Base-by-base conservation (phyloP, 371 early-diverging fungal species). In the Dichotomocladium elegans region DNA sequence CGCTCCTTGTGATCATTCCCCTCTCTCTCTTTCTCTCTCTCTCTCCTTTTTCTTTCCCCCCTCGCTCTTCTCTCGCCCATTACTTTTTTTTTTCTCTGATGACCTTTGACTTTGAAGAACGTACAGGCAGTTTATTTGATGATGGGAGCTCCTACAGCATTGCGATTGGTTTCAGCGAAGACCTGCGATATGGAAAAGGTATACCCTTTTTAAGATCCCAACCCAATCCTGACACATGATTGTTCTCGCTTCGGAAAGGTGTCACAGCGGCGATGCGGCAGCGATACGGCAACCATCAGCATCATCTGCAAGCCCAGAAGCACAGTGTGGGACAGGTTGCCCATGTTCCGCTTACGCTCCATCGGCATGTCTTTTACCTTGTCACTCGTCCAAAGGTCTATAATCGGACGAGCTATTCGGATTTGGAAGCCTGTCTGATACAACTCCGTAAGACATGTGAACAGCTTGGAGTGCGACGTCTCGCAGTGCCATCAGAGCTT, bases 91-190 rank as follows among this genome's bases (percentile, higher is more conserved):
- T 8, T 47, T 27, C 17, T 34, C 34, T 9, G 7, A 70, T 70
- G 71, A 66, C 71, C 12, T 70, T 66, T 58, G 71, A 70, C 31
- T 70, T 70, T 64, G 71, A 70, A 55, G 71, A 70, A 47, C 34
- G 53, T 28, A 53, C 51, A 22, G 67, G 62, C 11, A 55, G 58
- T 45, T 47, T 70, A 30, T 53, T 70, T 41, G 61, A 66, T 15
- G 53, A 41, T 7, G 46, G 45, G 21, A 45, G 60, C 6, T 47
- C 51, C 10, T 62, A 66, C 21, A 58, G 64, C n/a, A 41, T 70
- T 41, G 60, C 55, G 3, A 15, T 70, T 6, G 53, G 59, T 29
- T 47, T 66, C 14, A 66, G 62, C 34, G 66, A 70, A 51, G 71
- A 70, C 30, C 46, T 66, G 12, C 51, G 66, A 12, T 26, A 53